Evolutionary conservation across 768 basidiomycete species (phyloP).

Genomic region (Mycena belliarum): DNA sequence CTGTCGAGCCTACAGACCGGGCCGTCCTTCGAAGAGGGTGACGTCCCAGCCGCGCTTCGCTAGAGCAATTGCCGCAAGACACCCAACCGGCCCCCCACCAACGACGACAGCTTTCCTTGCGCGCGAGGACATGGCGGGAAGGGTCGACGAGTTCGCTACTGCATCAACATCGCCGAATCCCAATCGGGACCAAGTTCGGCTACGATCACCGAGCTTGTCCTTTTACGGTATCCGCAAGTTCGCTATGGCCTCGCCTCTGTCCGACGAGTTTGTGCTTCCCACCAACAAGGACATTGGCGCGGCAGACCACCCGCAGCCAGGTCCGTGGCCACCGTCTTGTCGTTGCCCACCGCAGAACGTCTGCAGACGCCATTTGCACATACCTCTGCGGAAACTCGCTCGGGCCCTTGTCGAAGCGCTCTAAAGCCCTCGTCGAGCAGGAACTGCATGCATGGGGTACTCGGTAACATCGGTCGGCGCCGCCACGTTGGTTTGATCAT

Average conservation of each 20-base stretch:
- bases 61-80: conserved; percentile 83
- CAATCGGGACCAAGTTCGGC: background rate
- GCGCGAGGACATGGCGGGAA: conserved; percentile 5
- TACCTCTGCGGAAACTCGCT: conserved; percentile 98
- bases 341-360: background rate
- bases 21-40: conserved; percentile 74
- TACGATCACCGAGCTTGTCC: background rate
- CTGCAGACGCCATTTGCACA: conserved; percentile 54
- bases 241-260: conserved; percentile 39
- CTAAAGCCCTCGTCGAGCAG: conserved; percentile 71
- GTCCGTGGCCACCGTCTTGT: conserved; percentile 28
- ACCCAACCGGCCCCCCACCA: conserved; percentile 94
- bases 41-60: conserved; percentile 87
- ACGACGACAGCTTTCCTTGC: conserved; percentile 54
- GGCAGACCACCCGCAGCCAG: conserved; percentile 36
- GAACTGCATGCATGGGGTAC: conserved; percentile 86
- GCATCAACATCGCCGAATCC: background rate
- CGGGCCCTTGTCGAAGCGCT: conserved; percentile 76
- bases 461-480: conserved; percentile 42
- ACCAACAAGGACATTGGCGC: conserved; percentile 53
- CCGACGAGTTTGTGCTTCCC: conserved; percentile 58
- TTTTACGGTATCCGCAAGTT: conserved; percentile 16
- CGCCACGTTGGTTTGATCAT: conserved; percentile 19
- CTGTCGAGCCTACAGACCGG: conserved; percentile 48
- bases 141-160: background rate